phyloP scores from a whole-genome alignment of 1,284 basidiomycete genomes.

The Austropuccinia psidii region DNA sequence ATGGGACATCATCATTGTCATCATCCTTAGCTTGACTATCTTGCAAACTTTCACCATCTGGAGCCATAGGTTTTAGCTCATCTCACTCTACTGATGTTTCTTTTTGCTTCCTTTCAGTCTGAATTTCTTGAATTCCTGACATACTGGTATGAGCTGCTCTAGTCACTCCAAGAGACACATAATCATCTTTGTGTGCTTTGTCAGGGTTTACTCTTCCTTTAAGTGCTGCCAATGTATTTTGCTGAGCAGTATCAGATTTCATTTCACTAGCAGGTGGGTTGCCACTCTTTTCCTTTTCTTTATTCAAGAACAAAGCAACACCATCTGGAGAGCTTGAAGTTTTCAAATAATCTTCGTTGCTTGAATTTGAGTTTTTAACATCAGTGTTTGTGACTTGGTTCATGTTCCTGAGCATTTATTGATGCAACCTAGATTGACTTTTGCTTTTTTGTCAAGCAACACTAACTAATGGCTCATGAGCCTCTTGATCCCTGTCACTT shows the following conservation, averaged over 20 bases:
- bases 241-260: background rate
- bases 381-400: too few species aligned
- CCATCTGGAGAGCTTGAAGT: too few species aligned
- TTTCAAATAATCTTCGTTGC: too few species aligned
- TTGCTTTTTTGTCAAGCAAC: background rate
- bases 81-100: background rate
- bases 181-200: slow-evolving; percentile 26
- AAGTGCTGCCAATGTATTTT: slow-evolving; percentile 27
- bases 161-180: slow-evolving; percentile 32
- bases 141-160: slow-evolving; percentile 17
- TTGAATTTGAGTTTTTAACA: too few species aligned
- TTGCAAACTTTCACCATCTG: background rate
- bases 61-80: slow-evolving; percentile 2
- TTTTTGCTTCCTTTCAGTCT: slow-evolving; percentile 14
- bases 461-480: background rate
- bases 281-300: too few species aligned
- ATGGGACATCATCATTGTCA: slow-evolving; percentile 24
- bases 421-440: background rate
- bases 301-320: too few species aligned
- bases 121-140: background rate
- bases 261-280: too few species aligned
- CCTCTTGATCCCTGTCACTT: slow-evolving; percentile 2
- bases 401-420: background rate
- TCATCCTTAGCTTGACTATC: background rate
- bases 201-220: slow-evolving; percentile 16